phyloP scores from a whole-genome alignment of 176 grass and related monocot genomes.

The Canna indica region DNA sequence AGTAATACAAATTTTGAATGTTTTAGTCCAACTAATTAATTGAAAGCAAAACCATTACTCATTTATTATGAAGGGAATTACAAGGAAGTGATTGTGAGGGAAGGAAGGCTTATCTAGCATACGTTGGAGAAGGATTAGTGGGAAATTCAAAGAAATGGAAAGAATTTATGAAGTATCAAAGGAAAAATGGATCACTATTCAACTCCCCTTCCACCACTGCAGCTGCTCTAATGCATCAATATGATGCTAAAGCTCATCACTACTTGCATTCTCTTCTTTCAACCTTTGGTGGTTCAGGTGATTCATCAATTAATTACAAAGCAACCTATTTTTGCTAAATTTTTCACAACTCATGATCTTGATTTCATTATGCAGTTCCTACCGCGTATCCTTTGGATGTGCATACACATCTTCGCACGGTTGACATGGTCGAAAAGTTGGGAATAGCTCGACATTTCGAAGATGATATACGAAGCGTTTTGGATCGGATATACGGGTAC shows the following conservation, averaged over 20 bases:
- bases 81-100: slow-evolving; percentile 25
- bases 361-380: slow-evolving; percentile 51
- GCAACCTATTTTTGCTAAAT: neutral
- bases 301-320: neutral
- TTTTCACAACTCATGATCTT: no score
- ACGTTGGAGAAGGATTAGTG: slow-evolving; percentile 61
- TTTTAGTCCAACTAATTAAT: no score
- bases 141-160: slow-evolving; percentile 36
- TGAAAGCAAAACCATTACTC: no score
- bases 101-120: slow-evolving; percentile 54
- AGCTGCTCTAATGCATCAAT: slow-evolving; percentile 27
- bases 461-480: slow-evolving; percentile 42
- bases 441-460: slow-evolving; percentile 48
- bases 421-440: slow-evolving; percentile 52
- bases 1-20: no score
- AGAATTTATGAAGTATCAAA: slow-evolving; percentile 52
- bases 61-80: slow-evolving; percentile 26
- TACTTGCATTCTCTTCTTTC: slow-evolving; percentile 44
- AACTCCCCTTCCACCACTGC: slow-evolving; percentile 60
- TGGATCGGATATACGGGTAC: slow-evolving; percentile 56
- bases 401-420: slow-evolving; percentile 36
- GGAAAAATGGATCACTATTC: slow-evolving; percentile 65
- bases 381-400: slow-evolving; percentile 31
- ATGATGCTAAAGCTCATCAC: slow-evolving; percentile 41
- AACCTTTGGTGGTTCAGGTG: slow-evolving; percentile 54